Base-by-base conservation (phyloP, 2,329 filamentous ascomycete genomes). In the Aspergillus pseudonomiae region DNA sequence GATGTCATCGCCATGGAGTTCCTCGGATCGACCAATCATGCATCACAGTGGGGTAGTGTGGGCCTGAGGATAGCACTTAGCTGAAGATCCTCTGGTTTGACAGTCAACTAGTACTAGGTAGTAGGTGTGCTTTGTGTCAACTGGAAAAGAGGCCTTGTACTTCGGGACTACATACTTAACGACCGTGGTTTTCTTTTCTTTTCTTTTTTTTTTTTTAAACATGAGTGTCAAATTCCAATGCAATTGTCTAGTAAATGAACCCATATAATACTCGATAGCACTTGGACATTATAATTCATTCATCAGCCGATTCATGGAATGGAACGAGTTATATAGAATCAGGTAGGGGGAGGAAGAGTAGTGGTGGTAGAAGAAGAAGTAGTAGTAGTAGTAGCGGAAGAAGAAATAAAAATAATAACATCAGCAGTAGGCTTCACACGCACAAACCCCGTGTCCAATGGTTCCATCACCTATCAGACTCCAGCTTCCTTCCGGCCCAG, bases 231-330 rank as follows among this genome's bases (percentile, higher is more conserved):
- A 19, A 19, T 41, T 19, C 16, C 36, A 19, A 19, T 41, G 16
- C 36, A 41, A 5, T 12, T 14, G 12, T 36, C 11, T 36, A 5
- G 39, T 16, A 43, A 6, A n/a, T 43, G 39, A 43, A 19, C 36
- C 36, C 36, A 5, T 41, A 41, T 24, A 6, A 30, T 50, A 16
- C 16, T 16, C 24, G 16, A 19, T 30, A 50, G 46, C 21, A 28
- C 11, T 19, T 52, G 24, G 30, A 12, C 21, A 50, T 60, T 46
- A 39, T 59, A 50, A 59, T 56, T 61, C 61, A 59, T 63, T 58
- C 55, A 56, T 62, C 34, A 57, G 59, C 45, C 50, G 56, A 56
- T 43, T 21, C 58, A 48, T 59, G 32, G 54, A 52, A 53, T 61
- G 48, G 32, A 60, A 30, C 43, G 21, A 56, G 46, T 45, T 63